Base-by-base conservation (phyloP, 495 filamentous ascomycete genomes). In the Xanthoparmelia taractica region DNA sequence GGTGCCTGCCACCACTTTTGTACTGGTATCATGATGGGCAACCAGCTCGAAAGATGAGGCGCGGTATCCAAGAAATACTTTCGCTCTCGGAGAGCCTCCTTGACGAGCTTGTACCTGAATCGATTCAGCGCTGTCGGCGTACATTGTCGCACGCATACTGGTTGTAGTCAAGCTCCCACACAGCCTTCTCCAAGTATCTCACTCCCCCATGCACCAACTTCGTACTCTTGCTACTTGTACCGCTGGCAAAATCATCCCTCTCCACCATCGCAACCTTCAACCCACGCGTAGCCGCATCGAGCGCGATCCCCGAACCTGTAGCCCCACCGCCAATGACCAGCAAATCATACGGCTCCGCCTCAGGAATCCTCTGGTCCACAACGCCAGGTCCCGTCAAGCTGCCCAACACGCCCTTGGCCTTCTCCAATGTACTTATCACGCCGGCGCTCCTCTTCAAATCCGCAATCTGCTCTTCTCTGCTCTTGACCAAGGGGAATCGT, bases 191-290 rank as follows among this genome's bases (percentile, higher is more conserved):
- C 59, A 98, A 77, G 72, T 98, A 98, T 63, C 94, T 82, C 54
- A 98, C 94, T 69, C 94, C 94, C 64, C 94, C 94, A 74, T 98
- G 94, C 4, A 98, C 94, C 63, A 98, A 78, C 74, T 98, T 98
- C 38, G 94, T 98, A 75, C 89, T 94, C 77, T 98, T 98, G 71
- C 88, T 93, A 74, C 91, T 96, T 18, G 94, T 98, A 27, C 94
- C 94, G 66, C 86, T 84, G 70, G 86, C 88, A 75, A 98, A 98
- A 74, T 98, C 94, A 70, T 97, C 94, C 58, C 91, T 80, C 74
- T 98, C 94, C n/a, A 98, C 86, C 50, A 96, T 73, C 41, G 94
- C 94, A 47, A 98, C 94, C 76, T 89, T 94, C 68, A 98, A 76
- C 8, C 94, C 94, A 74, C 94, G 81, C 2, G 92, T 96, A 37